These are phyloP conservation scores for Paraglomus occultum DNA, from an alignment of 192 early-diverging fungal species.

Conservation along the genomic window DNA sequence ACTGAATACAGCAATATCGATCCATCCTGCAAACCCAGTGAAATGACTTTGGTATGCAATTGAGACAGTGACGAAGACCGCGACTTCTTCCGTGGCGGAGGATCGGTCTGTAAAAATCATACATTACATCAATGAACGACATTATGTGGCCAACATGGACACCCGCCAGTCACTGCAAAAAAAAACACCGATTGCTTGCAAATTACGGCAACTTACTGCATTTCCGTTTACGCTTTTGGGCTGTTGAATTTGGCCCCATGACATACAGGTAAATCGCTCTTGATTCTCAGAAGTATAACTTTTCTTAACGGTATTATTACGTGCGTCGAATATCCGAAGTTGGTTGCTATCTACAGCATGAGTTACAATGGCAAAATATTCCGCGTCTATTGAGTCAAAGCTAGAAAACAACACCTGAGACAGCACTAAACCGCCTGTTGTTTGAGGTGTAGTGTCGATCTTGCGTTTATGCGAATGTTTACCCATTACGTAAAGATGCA, in stretches of 20 bases:
- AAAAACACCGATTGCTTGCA: not conserved
- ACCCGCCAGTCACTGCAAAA: not conserved
- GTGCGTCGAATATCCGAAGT: conserved; percentile 53
- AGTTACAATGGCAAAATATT: conserved; percentile 40
- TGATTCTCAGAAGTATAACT: conserved; percentile 48
- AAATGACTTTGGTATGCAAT: conserved; percentile 40
- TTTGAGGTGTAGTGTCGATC: no score
- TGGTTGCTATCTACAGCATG: conserved; percentile 55
- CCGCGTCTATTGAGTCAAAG: conserved; percentile 8
- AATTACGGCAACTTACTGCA: conserved; percentile 16
- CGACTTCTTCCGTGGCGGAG: conserved; percentile 41
- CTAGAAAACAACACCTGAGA: not conserved
- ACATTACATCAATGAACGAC: not conserved
- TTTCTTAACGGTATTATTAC: conserved; percentile 49
- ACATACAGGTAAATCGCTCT: conserved; percentile 51
- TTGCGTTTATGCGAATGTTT: no score
- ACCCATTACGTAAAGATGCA: no score
- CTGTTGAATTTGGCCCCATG: conserved; percentile 45
- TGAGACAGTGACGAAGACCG: conserved; percentile 18
- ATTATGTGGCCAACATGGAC: not conserved
- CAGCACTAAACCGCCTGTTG: no score
- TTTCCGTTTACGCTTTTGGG: conserved; percentile 35
- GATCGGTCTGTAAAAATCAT: conserved; percentile 14
- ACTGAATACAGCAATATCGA: conserved; percentile 50
- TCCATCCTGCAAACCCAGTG: conserved; percentile 51